Percentiles rank a stretch among this genome's conserved stretches.
Evolutionary conservation across 148 eudicot genomes (phyloP).

Genomic region (Nyssa sinensis): DNA sequence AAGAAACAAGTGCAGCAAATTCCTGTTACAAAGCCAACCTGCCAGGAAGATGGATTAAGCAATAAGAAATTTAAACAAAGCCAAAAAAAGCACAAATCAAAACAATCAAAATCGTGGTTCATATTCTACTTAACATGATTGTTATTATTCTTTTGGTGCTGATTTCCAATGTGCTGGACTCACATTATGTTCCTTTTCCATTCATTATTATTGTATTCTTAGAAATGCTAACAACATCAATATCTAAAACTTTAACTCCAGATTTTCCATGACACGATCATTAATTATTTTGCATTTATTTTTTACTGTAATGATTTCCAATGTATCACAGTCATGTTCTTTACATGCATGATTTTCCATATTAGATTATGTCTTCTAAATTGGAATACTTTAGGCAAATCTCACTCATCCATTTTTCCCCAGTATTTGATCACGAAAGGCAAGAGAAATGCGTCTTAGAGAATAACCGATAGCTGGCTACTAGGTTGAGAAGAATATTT

Average conservation of each 20-base stretch:
- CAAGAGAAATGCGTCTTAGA: too few relatives aligned
- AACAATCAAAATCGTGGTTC: not conserved
- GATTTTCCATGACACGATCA: not conserved
- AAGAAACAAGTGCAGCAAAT: constrained; percentile 70
- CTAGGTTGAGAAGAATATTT: too few relatives aligned
- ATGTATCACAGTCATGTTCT: too few relatives aligned
- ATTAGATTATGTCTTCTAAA: too few relatives aligned
- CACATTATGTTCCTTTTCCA: too few relatives aligned
- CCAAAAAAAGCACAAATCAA: not conserved
- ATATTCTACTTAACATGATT: not conserved
- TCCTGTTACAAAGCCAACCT: constrained; percentile 64
- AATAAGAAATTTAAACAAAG: not conserved
- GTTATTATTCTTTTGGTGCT: not conserved
- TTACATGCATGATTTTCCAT: too few relatives aligned
- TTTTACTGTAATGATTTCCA: not conserved
- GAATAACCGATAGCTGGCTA: too few relatives aligned
- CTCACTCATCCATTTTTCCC: too few relatives aligned
- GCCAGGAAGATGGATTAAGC: constrained; percentile 5
- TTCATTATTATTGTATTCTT: too few relatives aligned
- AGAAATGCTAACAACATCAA: not conserved
- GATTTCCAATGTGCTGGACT: not conserved
- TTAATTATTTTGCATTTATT: not conserved
- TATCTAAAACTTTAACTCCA: not conserved
- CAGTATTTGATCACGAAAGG: too few relatives aligned
- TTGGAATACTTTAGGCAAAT: too few relatives aligned